Evolutionary conservation across 108 stramenopile species (phyloP).

Genomic region (Cyclotella distinguenda): DNA sequence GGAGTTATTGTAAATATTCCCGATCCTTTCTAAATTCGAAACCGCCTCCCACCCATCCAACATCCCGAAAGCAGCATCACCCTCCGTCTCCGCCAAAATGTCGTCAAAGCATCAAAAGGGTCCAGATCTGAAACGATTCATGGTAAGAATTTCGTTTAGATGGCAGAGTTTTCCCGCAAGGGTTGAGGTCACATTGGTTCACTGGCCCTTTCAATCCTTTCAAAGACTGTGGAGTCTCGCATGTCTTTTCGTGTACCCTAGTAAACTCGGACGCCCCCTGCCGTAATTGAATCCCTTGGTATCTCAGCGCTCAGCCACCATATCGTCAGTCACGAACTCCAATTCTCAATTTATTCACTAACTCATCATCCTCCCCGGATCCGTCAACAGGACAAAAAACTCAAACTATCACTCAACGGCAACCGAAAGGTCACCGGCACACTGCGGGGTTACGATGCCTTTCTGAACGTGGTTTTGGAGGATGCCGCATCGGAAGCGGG

Average conservation of each 20-base stretch:
- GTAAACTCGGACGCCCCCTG: too few species aligned
- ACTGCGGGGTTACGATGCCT: constrained; percentile 88
- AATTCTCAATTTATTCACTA: too few species aligned
- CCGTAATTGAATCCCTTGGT: too few species aligned
- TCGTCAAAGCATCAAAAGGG: constrained; percentile 69
- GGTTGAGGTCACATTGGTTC: too few species aligned
- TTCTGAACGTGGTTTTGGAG: constrained; percentile 87
- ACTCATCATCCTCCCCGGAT: background rate
- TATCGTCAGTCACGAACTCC: too few species aligned
- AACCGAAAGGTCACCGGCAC: constrained; percentile 78
- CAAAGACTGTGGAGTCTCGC: too few species aligned
- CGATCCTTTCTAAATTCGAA: too few species aligned
- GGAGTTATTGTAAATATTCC: too few species aligned
- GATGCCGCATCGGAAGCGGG: constrained; percentile 62
- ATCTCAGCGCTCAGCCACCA: too few species aligned
- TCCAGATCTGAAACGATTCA: constrained; percentile 88
- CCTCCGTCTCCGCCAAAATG: constrained; percentile 11
- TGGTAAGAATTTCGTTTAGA: constrained; percentile 63
- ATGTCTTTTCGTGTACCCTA: too few species aligned
- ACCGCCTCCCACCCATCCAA: background rate
- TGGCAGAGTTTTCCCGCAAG: too few species aligned
- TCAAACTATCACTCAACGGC: constrained; percentile 80
- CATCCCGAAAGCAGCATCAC: background rate
- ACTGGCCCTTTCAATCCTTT: too few species aligned
- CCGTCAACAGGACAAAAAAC: constrained; percentile 72